Evolutionary conservation across 805 yeast species (phyloP).

Genomic region (Kluyveromyces starmeri): DNA sequence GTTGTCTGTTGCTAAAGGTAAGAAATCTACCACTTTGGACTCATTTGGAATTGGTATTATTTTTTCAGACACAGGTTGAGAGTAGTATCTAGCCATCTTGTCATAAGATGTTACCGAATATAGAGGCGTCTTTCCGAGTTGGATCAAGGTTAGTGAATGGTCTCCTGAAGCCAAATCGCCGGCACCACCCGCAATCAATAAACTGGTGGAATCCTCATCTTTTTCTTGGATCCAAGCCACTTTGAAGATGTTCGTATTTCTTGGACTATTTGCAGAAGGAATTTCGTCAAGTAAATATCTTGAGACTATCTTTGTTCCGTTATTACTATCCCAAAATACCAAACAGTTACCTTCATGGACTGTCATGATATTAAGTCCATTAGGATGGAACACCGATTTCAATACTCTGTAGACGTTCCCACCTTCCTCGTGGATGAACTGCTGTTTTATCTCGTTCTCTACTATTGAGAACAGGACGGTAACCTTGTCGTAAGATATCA

Average conservation of each 20-base stretch:
- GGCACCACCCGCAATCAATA: slow-evolving; percentile 61
- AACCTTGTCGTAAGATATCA: slow-evolving; percentile 62
- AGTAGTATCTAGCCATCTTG: slow-evolving; percentile 70
- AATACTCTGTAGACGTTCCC: slow-evolving; percentile 46
- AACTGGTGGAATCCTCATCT: slow-evolving; percentile 72
- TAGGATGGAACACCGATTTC: slow-evolving; percentile 80
- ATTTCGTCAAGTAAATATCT: slow-evolving; percentile 59
- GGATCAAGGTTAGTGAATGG: slow-evolving; percentile 46
- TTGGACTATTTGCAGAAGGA: slow-evolving; percentile 37
- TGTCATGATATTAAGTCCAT: slow-evolving; percentile 76
- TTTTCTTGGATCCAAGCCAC: slow-evolving; percentile 71
- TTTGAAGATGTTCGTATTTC: slow-evolving; percentile 34
- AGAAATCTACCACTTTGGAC: slow-evolving; percentile 37
- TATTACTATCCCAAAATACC: slow-evolving; percentile 87
- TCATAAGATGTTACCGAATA: slow-evolving; percentile 77
- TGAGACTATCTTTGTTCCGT: slow-evolving; percentile 67
- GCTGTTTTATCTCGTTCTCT: slow-evolving; percentile 46
- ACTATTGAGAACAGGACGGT: slow-evolving; percentile 64
- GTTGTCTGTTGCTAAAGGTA: slow-evolving; percentile 49
- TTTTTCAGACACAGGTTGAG: slow-evolving; percentile 46
- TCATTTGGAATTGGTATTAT: slow-evolving; percentile 45
- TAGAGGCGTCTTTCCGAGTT: slow-evolving; percentile 72
- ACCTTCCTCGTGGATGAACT: slow-evolving; percentile 53
- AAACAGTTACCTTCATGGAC: slow-evolving; percentile 75
- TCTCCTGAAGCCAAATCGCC: slow-evolving; percentile 33